These are phyloP conservation scores for Zymoseptoria tritici DNA, from an alignment of 2,329 filamentous ascomycete genomes.

Conservation along the genomic window DNA sequence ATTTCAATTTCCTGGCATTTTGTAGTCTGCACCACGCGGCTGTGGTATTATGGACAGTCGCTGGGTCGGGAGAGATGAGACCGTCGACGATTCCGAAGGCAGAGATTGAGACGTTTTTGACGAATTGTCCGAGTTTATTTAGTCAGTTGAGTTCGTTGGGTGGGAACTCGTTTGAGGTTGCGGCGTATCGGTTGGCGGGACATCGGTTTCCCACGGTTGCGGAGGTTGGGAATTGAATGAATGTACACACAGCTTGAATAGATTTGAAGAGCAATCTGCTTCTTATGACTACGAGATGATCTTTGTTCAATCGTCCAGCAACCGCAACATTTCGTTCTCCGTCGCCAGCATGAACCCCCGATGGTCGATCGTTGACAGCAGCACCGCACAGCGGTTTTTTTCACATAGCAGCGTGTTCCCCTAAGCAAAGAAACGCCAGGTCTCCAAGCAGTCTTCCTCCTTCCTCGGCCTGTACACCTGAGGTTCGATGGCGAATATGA, in stretches of 20 bases:
- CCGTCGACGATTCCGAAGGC: neutral
- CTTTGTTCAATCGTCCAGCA: neutral
- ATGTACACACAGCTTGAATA: neutral
- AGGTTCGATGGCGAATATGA: neutral
- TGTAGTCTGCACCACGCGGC: constrained; percentile 13
- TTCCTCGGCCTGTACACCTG: neutral
- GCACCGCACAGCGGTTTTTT: neutral
- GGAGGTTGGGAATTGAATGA: neutral
- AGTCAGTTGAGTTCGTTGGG: constrained; percentile 10
- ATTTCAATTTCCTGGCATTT: constrained; percentile 15
- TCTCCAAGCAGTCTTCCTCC: neutral
- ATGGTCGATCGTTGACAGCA: neutral
- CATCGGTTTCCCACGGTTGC: constrained; percentile 6
- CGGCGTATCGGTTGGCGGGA: constrained; percentile 7
- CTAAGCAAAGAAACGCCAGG: neutral
- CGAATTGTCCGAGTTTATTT: constrained; percentile 10
- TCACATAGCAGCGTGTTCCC: too few species aligned
- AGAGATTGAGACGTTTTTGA: constrained; percentile 8
- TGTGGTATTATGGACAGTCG: constrained; percentile 14
- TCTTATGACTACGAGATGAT: neutral
- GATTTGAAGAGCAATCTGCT: neutral
- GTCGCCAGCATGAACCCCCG: neutral
- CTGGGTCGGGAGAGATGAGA: neutral
- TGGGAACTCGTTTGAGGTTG: constrained; percentile 12
- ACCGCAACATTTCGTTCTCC: too few species aligned